phyloP scores from a whole-genome alignment of 768 basidiomycete species.

The Boletus sp. region DNA sequence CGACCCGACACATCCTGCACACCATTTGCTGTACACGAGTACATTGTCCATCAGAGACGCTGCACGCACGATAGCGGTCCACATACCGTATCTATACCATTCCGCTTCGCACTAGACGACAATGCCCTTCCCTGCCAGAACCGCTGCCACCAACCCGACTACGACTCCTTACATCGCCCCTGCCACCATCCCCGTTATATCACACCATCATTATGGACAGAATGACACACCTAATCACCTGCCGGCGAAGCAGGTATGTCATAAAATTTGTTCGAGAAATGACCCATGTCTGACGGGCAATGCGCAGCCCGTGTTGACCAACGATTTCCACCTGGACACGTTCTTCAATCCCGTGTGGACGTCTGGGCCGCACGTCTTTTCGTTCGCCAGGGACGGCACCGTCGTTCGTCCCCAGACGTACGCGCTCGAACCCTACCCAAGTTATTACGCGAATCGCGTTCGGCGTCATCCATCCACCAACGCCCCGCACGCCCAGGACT shows the following conservation, averaged over 20 bases:
- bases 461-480: background rate
- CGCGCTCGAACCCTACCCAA: background rate
- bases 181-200: background rate
- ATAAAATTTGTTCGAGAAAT: background rate
- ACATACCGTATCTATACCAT: background rate
- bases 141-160: background rate
- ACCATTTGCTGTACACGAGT: background rate
- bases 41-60: background rate
- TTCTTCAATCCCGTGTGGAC: constrained; percentile 41
- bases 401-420: constrained; percentile 2
- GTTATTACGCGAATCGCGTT: background rate
- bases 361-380: constrained; percentile 11
- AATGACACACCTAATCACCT: too few species aligned
- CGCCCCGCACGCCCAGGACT: background rate
- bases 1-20: background rate
- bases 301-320: background rate
- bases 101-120: too few species aligned
- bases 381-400: constrained; percentile 7
- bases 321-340: constrained; percentile 50
- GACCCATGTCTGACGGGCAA: background rate
- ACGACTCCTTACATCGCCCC: background rate
- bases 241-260: background rate
- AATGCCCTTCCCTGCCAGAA: background rate
- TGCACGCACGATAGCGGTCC: background rate
- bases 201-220: background rate